A percentile compares a stretch with the other conserved stretches of the same genome.
Evolutionary conservation across 108 stramenopile genomes (phyloP).

Genomic region (Cyclotella cryptica): DNA sequence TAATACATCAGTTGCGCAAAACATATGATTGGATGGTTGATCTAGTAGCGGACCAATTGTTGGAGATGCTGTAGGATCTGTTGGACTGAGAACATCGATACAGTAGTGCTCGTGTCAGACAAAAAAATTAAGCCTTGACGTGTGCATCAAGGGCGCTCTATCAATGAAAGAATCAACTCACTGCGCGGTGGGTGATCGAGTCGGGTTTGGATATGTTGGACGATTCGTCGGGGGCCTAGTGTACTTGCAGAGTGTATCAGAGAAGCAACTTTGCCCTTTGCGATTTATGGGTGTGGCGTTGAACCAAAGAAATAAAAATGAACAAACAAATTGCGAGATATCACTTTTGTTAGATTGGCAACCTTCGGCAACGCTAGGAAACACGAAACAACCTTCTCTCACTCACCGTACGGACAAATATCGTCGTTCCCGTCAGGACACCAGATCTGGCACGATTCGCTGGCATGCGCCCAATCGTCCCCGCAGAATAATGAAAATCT

Average conservation of each 20-base stretch:
- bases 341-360: neutral
- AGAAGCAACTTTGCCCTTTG: slow-evolving; percentile 17
- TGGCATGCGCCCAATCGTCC: slow-evolving; percentile 23
- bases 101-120: neutral
- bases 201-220: slow-evolving; percentile 20
- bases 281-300: neutral
- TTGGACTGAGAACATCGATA: slow-evolving; percentile 9
- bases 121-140: neutral
- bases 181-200: slow-evolving; percentile 10
- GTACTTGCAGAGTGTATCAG: slow-evolving; percentile 31
- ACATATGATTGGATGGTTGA: slow-evolving; percentile 26
- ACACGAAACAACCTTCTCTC: neutral
- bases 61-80: slow-evolving; percentile 25
- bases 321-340: too few relatives aligned
- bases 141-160: neutral
- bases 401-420: slow-evolving; percentile 16
- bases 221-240: slow-evolving; percentile 16
- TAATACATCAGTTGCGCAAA: slow-evolving; percentile 15
- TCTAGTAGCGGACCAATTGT: slow-evolving; percentile 16
- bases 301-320: too few relatives aligned
- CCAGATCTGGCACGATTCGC: slow-evolving; percentile 19
- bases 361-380: neutral
- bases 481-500: slow-evolving; percentile 5
- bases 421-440: slow-evolving; percentile 25
- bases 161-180: neutral